These are phyloP conservation scores for Solanum hybrid DNA, from an alignment of 305 asterid species.

Conservation along the genomic window DNA sequence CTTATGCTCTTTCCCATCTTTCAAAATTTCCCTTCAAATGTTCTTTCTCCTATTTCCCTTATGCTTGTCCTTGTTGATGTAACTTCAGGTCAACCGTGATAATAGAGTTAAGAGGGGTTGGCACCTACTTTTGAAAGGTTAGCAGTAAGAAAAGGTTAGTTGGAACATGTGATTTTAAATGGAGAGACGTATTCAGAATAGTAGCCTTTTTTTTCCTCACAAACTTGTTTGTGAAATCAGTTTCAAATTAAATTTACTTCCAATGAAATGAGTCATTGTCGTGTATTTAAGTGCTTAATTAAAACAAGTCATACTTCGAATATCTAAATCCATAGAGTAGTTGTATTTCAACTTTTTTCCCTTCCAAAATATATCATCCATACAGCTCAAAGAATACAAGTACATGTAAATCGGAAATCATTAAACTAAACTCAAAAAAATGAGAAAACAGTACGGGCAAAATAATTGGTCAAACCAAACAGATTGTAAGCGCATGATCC, in stretches of 20 bases:
- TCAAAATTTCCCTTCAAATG: background rate
- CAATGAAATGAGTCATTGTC: background rate
- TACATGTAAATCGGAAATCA: too few relatives aligned
- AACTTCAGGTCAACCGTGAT: background rate
- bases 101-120: background rate
- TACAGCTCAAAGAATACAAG: too few relatives aligned
- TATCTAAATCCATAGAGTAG: background rate
- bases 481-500: background rate
- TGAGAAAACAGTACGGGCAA: background rate
- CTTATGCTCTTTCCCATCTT: slow-evolving; percentile 29
- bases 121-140: background rate
- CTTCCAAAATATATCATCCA: too few relatives aligned
- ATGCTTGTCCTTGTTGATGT: background rate
- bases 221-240: too few relatives aligned
- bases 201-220: background rate
- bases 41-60: background rate
- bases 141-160: background rate
- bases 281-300: background rate
- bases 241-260: background rate
- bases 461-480: background rate
- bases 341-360: background rate
- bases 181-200: background rate
- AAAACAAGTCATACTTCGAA: background rate
- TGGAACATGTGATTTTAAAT: background rate
- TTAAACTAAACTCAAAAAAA: background rate